A percentile compares a stretch with the other conserved stretches of the same genome.
These are phyloP conservation scores for Podaxis sp. DNA, from an alignment of 768 basidiomycete species.

Conservation along the genomic window DNA sequence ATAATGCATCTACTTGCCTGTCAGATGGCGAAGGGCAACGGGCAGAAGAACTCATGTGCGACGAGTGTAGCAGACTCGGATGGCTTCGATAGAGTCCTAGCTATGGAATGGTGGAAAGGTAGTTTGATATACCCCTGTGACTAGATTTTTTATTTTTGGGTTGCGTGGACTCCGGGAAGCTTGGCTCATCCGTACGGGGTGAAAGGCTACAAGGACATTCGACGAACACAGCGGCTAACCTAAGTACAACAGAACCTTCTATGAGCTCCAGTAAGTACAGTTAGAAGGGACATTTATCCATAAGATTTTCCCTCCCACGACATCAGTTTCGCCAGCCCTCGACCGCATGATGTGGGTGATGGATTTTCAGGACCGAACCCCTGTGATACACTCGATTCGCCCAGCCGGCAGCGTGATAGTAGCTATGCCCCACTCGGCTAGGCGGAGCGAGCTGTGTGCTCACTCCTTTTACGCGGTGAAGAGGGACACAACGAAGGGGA, in stretches of 20 bases:
- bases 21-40: slow-evolving; percentile 86
- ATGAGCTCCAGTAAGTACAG: not conserved
- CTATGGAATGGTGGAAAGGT: slow-evolving; percentile 73
- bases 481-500: not conserved
- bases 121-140: slow-evolving; percentile 38
- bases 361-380: slow-evolving; percentile 35
- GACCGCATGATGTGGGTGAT: slow-evolving; percentile 31
- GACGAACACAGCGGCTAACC: slow-evolving; percentile 48
- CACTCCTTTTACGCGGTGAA: slow-evolving; percentile 33
- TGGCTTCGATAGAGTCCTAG: slow-evolving; percentile 54
- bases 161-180: slow-evolving; percentile 47
- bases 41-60: slow-evolving; percentile 98
- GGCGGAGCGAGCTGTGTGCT: slow-evolving; percentile 26
- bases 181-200: slow-evolving; percentile 79
- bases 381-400: slow-evolving; percentile 26
- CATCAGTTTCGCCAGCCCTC: slow-evolving; percentile 83
- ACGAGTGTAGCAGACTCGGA: slow-evolving; percentile 77
- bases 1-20: slow-evolving; percentile 50
- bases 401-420: slow-evolving; percentile 60
- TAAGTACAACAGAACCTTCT: slow-evolving; percentile 20
- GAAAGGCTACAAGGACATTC: slow-evolving; percentile 46
- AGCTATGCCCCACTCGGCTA: slow-evolving; percentile 91
- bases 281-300: slow-evolving; percentile 53
- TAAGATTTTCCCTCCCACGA: slow-evolving; percentile 89
- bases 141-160: slow-evolving; percentile 58